Evolutionary conservation across 352 stramenopile species (phyloP), one percentile per base, ranked within the genome.

Genomic region (Phytophthora sp.): DNA sequence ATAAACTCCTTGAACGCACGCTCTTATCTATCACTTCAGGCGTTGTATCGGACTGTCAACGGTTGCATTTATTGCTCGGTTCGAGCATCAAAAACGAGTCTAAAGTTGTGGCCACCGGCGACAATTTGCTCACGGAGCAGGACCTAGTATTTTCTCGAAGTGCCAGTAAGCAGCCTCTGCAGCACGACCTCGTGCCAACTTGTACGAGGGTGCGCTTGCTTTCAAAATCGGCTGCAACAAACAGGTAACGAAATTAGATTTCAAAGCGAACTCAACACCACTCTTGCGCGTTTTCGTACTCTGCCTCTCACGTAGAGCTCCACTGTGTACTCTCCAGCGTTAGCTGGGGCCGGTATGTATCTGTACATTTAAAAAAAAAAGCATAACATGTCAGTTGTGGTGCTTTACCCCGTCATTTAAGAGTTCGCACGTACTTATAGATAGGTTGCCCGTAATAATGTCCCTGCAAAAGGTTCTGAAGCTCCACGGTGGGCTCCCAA

Each of bases 401-500:
- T 17, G 26, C 13, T 20, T 4, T 27, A 30, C 31, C 35, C 10
- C 28, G 30, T 41, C 3, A 9, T 6, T 15, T 21, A 24, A 42
- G 12, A 15, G 1, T 27, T 8, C 54, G 2, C 8, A 57, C 74
- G 23, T 64, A 91, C 79, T 87, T 87, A 65, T 92, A 92, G 4
- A 73, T 56, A 12, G 84, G 84, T 51, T 92, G 83, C 12, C 74
- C 74, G 45, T 77, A 82, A 43, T 80, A 73, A 41, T 92, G 77
- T 18, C 69, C 69, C 48, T 93, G 87, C 24, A 95, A 64, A 17
- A 91, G 54, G 15, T 70, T 85, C 72, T 94, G 84, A 7, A 94
- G 66, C 56, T 84, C 81, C 4, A 79, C 69, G 23, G 82, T 77
- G 8, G 84, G 80, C 38, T 93, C 76, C 66, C 75, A 87, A 30